Evolutionary conservation across 2,329 filamentous ascomycete species (phyloP).

Genomic region (Aspergillus versicolor): DNA sequence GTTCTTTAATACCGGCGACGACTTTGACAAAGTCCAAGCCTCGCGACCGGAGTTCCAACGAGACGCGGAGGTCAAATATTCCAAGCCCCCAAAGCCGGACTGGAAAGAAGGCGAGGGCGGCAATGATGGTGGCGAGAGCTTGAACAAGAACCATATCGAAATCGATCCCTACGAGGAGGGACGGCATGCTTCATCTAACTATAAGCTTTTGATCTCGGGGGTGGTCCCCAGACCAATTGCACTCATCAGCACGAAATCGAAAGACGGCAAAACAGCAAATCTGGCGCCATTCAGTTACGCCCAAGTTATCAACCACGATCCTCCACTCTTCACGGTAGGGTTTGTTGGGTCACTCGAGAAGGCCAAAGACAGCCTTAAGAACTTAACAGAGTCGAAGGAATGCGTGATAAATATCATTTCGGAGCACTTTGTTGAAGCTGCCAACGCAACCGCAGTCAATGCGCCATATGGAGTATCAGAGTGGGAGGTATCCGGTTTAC

Average conservation of each 20-base stretch:
- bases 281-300: slow-evolving; percentile 88
- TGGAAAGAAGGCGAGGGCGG: slow-evolving; percentile 46
- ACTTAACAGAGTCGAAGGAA: slow-evolving; percentile 69
- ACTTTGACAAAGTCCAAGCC: slow-evolving; percentile 42
- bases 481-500: slow-evolving; percentile 76
- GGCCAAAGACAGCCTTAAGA: slow-evolving; percentile 77
- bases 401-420: slow-evolving; percentile 85
- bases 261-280: slow-evolving; percentile 68
- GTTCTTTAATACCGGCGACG: slow-evolving; percentile 25
- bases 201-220: slow-evolving; percentile 84
- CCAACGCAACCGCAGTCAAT: slow-evolving; percentile 77
- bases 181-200: slow-evolving; percentile 70
- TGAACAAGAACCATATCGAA: slow-evolving; percentile 63
- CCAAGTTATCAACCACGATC: slow-evolving; percentile 80
- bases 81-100: slow-evolving; percentile 41
- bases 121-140: slow-evolving; percentile 46
- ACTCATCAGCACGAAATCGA: slow-evolving; percentile 58
- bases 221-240: slow-evolving; percentile 81
- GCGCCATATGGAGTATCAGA: slow-evolving; percentile 74
- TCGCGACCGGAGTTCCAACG: slow-evolving; percentile 43
- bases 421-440: slow-evolving; percentile 82
- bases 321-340: slow-evolving; percentile 73
- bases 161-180: slow-evolving; percentile 79
- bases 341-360: slow-evolving; percentile 56
- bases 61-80: slow-evolving; percentile 34